These are phyloP conservation scores for Coccomyxa sp. DNA, from an alignment of 139 green algal species.

Conservation along the genomic window DNA sequence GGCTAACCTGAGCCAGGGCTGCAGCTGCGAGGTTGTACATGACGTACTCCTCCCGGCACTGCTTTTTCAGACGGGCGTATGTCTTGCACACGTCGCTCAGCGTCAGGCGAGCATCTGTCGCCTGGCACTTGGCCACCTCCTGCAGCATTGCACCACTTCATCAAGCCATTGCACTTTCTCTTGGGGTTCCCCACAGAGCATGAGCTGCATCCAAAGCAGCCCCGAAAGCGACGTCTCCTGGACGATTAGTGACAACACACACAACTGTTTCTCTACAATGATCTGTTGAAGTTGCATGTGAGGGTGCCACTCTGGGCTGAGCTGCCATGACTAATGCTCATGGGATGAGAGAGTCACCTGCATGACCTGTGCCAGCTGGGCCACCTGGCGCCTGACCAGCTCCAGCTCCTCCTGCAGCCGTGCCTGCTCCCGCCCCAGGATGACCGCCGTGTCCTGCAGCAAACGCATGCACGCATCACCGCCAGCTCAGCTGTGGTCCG, in stretches of 20 bases:
- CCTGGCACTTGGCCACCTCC: conserved; percentile 4
- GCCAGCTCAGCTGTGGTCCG: no score
- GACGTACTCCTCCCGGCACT: conserved; percentile 74
- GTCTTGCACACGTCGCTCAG: conserved; percentile 36
- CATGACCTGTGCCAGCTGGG: conserved; percentile 9
- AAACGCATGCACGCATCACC: background rate
- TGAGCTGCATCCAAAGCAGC: no score
- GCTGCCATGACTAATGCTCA: no score
- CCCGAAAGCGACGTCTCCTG: no score
- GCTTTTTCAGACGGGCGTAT: conserved; percentile 38
- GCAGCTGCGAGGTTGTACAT: conserved; percentile 74
- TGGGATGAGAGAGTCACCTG: conserved; percentile 3
- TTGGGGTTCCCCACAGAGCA: no score
- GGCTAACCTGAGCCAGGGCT: conserved; percentile 58
- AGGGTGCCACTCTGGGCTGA: no score
- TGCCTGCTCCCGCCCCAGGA: conserved; percentile 62
- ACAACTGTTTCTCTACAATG: no score
- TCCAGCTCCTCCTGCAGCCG: conserved; percentile 52
- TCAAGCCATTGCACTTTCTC: no score
- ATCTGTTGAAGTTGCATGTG: no score
- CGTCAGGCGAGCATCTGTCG: background rate
- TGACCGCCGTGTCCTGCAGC: conserved; percentile 57
- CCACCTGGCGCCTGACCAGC: background rate
- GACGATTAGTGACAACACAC: no score
- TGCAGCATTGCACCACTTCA: background rate